phyloP scores from a whole-genome alignment of 176 grass and related monocot genomes.

The Musa beccarii region DNA sequence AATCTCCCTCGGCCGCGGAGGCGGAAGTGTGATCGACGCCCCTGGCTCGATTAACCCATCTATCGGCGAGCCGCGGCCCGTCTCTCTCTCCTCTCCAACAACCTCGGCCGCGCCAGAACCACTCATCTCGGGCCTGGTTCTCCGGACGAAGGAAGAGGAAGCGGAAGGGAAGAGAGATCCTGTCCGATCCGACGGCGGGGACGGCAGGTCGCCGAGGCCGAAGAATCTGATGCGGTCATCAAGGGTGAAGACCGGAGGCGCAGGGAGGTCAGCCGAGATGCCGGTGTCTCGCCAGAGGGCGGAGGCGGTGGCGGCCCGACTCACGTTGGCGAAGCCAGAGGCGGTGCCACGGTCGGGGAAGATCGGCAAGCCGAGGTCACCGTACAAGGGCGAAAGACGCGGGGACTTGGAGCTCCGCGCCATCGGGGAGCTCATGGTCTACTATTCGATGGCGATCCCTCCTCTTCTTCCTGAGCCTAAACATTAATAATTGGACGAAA shows the following conservation, averaged over 20 bases:
- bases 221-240: not conserved
- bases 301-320: not conserved
- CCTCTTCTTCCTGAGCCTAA: not conserved
- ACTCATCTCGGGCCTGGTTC: not conserved
- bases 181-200: not conserved
- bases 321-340: not conserved
- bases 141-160: not conserved
- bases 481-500: not conserved
- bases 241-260: conserved; percentile 7
- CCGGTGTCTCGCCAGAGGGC: not conserved
- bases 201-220: not conserved
- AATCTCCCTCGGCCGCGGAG: not conserved
- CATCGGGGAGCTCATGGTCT: not conserved
- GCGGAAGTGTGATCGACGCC: not conserved
- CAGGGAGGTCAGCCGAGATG: not conserved
- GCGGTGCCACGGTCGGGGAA: not conserved
- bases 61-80: not conserved
- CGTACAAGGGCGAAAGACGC: conserved; percentile 1
- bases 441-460: not conserved
- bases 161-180: not conserved
- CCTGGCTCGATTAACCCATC: conserved; percentile 5
- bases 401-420: not conserved
- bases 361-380: conserved; percentile 9
- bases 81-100: not conserved
- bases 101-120: not conserved